Conservation (phyloP, 2,329 filamentous ascomycete genomes). For the Colletotrichum tropicale region DNA sequence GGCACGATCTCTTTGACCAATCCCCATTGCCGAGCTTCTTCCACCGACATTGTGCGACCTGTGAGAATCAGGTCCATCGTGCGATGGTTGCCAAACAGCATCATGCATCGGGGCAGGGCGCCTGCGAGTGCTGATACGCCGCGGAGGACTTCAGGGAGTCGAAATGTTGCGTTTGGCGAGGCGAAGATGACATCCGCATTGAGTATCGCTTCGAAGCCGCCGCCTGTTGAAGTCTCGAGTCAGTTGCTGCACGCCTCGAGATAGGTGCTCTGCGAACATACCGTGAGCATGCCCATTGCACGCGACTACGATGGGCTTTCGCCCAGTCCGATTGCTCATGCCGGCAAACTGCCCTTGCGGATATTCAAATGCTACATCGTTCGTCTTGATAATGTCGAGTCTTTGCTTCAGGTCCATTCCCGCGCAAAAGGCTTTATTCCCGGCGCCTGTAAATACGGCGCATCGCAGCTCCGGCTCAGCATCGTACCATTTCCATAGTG, state of each 20-base stretch:
- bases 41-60: conserved; percentile 25
- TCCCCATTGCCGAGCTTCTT: conserved; percentile 36
- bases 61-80: conserved; percentile 37
- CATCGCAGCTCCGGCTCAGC: conserved; percentile 49
- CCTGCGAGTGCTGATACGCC: conserved; percentile 64
- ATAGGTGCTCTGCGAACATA: conserved; percentile 21
- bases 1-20: conserved; percentile 33
- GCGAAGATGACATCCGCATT: conserved; percentile 64
- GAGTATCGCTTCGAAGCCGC: conserved; percentile 34
- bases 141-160: conserved; percentile 61
- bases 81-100: conserved; percentile 35
- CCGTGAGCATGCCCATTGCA: conserved; percentile 35
- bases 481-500: conserved; percentile 56
- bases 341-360: conserved; percentile 35
- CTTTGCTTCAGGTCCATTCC: conserved; percentile 59
- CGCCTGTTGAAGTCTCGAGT: conserved; percentile 21
- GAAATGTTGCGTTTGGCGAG: conserved; percentile 54
- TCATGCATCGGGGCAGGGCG: conserved; percentile 53
- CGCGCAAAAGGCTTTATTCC: conserved; percentile 55
- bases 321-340: conserved; percentile 36
- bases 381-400: conserved; percentile 30
- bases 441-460: conserved; percentile 56
- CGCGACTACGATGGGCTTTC: conserved; percentile 35
- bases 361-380: conserved; percentile 35
- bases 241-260: not conserved